These are phyloP conservation scores for Parachaetomium inaequale DNA, from an alignment of 495 filamentous ascomycete species.

Conservation along the genomic window DNA sequence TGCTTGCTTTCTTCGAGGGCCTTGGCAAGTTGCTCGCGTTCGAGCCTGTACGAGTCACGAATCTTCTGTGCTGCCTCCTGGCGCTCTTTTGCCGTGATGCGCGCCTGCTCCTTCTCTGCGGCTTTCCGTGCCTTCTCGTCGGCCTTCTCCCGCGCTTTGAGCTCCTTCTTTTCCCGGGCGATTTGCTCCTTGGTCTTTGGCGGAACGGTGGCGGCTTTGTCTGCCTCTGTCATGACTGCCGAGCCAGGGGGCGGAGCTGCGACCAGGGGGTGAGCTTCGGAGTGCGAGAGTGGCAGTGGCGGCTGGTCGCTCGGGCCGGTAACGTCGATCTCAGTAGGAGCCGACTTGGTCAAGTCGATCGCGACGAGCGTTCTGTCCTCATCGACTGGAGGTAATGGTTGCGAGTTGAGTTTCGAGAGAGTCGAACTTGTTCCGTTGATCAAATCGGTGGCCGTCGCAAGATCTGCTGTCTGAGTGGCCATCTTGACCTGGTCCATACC, in stretches of 20 bases:
- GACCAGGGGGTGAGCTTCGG: constrained; percentile 27
- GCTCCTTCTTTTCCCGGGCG: constrained; percentile 51
- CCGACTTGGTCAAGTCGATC: constrained; percentile 59
- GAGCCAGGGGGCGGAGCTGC: constrained; percentile 33
- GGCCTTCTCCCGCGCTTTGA: constrained; percentile 60
- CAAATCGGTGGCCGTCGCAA: constrained; percentile 43
- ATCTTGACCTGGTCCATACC: constrained; percentile 61
- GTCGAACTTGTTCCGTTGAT: constrained; percentile 37
- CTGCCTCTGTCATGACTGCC: constrained; percentile 26
- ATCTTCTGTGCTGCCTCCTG: constrained; percentile 32
- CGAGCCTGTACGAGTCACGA: constrained; percentile 35
- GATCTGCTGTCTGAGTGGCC: constrained; percentile 52
- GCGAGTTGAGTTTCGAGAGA: constrained; percentile 40
- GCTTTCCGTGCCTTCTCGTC: constrained; percentile 64
- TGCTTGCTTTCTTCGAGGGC: constrained; percentile 45
- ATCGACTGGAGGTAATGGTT: constrained; percentile 41
- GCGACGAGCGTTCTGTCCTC: constrained; percentile 51
- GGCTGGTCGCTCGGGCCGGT: constrained; percentile 7
- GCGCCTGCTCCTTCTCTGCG: constrained; percentile 61
- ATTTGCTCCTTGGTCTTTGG: constrained; percentile 52
- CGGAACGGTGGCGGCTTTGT: constrained; percentile 35
- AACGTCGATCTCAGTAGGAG: constrained; percentile 42
- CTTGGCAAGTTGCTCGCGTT: constrained; percentile 41
- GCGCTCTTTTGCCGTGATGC: constrained; percentile 52
- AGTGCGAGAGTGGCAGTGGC: constrained; percentile 30